Evolutionary conservation across 108 stramenopile species (phyloP).

Genomic region (Fistulifera pelliculosa): DNA sequence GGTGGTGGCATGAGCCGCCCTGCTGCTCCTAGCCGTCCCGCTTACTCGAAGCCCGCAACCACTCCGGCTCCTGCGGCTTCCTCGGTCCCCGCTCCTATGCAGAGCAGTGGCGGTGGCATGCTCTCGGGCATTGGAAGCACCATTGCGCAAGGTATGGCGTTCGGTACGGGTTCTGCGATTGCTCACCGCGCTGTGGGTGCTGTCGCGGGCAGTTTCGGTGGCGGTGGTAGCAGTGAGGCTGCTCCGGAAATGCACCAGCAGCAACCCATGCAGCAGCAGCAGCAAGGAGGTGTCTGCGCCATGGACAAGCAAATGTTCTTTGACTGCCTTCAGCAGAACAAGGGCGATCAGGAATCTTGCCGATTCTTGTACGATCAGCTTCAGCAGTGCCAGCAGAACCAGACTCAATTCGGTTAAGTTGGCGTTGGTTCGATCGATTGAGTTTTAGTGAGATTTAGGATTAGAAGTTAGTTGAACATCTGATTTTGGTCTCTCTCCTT

Average conservation of each 20-base stretch:
- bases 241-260: constrained; percentile 19
- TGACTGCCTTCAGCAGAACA: constrained; percentile 83
- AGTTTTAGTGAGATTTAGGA: too few relatives aligned
- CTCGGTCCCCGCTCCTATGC: constrained; percentile 29
- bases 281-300: constrained; percentile 56
- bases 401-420: constrained; percentile 15
- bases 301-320: constrained; percentile 90
- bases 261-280: constrained; percentile 23
- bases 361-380: constrained; percentile 85
- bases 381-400: constrained; percentile 72
- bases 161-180: constrained; percentile 94
- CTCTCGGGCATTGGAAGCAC: constrained; percentile 91
- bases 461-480: too few relatives aligned
- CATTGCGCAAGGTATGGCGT: constrained; percentile 97
- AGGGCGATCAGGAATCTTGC: constrained; percentile 86
- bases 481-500: too few relatives aligned
- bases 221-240: constrained; percentile 23
- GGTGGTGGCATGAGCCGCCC: constrained; percentile 8
- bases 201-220: constrained; percentile 62
- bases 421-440: too few relatives aligned
- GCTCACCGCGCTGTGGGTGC: constrained; percentile 92
- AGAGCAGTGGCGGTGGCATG: constrained; percentile 79
- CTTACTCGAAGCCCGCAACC: constrained; percentile 21
- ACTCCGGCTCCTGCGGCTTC: constrained; percentile 39
- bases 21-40: constrained; percentile 10